Evolutionary conservation across 2,329 filamentous ascomycete genomes (phyloP).

Genomic region (Xylaria sp.): DNA sequence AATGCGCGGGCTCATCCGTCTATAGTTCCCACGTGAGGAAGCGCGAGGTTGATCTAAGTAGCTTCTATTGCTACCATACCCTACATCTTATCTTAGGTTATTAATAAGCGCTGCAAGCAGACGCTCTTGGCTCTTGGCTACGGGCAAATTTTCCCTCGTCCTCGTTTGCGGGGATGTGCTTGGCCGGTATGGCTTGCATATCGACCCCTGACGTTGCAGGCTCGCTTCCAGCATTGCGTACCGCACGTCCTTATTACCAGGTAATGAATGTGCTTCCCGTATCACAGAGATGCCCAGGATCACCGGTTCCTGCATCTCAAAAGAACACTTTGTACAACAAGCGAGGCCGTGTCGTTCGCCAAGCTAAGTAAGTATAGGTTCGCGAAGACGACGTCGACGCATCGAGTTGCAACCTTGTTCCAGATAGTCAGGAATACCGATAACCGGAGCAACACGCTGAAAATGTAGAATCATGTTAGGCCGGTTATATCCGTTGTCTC

Average conservation of each 20-base stretch:
- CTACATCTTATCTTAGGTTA: slow-evolving; percentile 20
- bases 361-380: background rate
- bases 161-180: slow-evolving; percentile 24
- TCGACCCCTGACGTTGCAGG: slow-evolving; percentile 29
- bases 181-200: slow-evolving; percentile 28
- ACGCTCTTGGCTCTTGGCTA: slow-evolving; percentile 14
- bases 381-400: background rate
- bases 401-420: background rate
- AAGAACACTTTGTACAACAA: slow-evolving; percentile 1
- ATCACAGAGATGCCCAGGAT: slow-evolving; percentile 1
- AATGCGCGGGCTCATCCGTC: slow-evolving; percentile 28
- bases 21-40: slow-evolving; percentile 25
- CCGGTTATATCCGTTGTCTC: background rate
- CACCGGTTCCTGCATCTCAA: slow-evolving; percentile 35
- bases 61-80: slow-evolving; percentile 13
- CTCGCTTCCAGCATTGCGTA: slow-evolving; percentile 25
- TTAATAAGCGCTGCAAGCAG: slow-evolving; percentile 20
- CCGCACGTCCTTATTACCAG: slow-evolving; percentile 19
- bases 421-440: background rate
- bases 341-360: slow-evolving; percentile 1
- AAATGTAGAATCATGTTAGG: background rate
- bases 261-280: slow-evolving; percentile 19
- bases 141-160: slow-evolving; percentile 15
- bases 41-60: slow-evolving; percentile 16
- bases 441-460: background rate